Evolutionary conservation across 306 rosid species (phyloP).

Genomic region (Quercus aquifolioides): DNA sequence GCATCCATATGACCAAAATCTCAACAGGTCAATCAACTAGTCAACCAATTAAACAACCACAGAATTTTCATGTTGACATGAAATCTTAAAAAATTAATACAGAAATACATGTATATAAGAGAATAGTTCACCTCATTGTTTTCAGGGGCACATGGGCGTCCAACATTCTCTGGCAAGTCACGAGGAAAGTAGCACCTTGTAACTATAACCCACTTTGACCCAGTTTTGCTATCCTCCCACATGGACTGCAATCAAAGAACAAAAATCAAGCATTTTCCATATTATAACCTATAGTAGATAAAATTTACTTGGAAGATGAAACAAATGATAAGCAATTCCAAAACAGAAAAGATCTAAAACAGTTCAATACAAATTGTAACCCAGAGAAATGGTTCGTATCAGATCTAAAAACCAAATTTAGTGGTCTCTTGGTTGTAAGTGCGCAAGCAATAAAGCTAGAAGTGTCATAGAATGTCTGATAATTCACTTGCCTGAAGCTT

Average conservation of each 20-base stretch:
- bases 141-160: slow-evolving; percentile 67
- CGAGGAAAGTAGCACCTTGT: slow-evolving; percentile 74
- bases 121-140: slow-evolving; percentile 67
- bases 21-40: background rate
- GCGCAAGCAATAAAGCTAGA: slow-evolving; percentile 17
- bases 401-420: background rate
- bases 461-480: slow-evolving; percentile 14
- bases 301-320: slow-evolving; percentile 12
- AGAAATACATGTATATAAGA: background rate
- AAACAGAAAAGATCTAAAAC: background rate
- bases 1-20: background rate
- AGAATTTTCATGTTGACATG: background rate
- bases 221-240: slow-evolving; percentile 82
- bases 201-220: slow-evolving; percentile 65
- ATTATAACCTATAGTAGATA: slow-evolving; percentile 12
- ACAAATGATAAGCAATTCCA: background rate
- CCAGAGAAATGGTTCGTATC: background rate
- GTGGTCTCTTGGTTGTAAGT: slow-evolving; percentile 10
- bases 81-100: background rate
- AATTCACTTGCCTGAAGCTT: slow-evolving; percentile 77
- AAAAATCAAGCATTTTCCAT: slow-evolving; percentile 8
- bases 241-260: slow-evolving; percentile 59
- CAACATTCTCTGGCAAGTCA: slow-evolving; percentile 77
- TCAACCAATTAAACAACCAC: slow-evolving; percentile 14
- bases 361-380: background rate